phyloP scores from a whole-genome alignment of 2,329 filamentous ascomycete genomes.

The Fusarium sp. region DNA sequence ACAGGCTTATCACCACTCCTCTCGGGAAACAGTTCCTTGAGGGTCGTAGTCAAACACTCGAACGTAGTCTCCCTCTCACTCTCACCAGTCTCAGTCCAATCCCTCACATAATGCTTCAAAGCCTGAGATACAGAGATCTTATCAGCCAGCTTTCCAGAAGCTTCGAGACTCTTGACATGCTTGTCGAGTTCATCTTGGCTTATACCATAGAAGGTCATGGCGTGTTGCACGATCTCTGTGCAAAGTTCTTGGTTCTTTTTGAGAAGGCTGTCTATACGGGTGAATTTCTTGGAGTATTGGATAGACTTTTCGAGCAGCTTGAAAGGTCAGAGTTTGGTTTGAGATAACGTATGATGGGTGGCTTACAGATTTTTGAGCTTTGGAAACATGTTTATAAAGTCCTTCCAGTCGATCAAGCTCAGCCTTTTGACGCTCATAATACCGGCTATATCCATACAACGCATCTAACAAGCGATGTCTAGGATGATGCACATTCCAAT shows the following conservation, averaged over 20 bases:
- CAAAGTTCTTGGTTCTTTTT: constrained; percentile 59
- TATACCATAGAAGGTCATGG: constrained; percentile 60
- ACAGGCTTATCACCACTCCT: constrained; percentile 30
- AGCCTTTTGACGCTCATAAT: constrained; percentile 49
- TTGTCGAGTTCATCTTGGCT: constrained; percentile 56
- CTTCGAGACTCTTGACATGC: constrained; percentile 54
- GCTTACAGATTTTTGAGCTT: constrained; percentile 47
- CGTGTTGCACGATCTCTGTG: constrained; percentile 57
- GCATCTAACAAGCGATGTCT: constrained; percentile 56
- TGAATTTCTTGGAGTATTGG: constrained; percentile 66
- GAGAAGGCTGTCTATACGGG: constrained; percentile 56
- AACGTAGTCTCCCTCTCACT: constrained; percentile 59
- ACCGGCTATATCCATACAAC: constrained; percentile 52
- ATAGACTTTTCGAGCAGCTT: constrained; percentile 66
- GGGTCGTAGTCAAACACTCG: constrained; percentile 50
- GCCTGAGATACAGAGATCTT: constrained; percentile 62
- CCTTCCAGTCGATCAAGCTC: constrained; percentile 52
- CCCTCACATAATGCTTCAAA: constrained; percentile 67
- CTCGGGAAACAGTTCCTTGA: constrained; percentile 50
- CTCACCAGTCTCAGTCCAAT: constrained; percentile 63
- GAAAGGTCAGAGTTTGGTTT: neutral
- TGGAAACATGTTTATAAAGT: constrained; percentile 52
- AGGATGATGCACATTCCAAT: constrained; percentile 52
- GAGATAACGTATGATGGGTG: fast-evolving
- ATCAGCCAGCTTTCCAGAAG: constrained; percentile 55